Evolutionary conservation across 768 basidiomycete genomes (phyloP), one percentile per base, ranked within the genome.

Genomic region (Panus rudis): DNA sequence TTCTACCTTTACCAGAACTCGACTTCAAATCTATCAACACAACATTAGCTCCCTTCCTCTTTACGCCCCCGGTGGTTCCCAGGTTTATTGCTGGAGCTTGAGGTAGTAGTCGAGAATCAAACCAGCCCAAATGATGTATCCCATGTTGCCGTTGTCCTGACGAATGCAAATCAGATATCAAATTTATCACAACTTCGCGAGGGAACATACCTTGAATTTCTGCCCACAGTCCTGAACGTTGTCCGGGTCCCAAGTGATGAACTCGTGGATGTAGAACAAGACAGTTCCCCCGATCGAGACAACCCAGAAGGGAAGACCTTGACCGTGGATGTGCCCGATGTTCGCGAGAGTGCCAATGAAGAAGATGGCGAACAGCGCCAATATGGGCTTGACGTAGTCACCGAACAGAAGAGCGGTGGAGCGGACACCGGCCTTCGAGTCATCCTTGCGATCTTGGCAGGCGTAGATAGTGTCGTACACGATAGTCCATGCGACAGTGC

Each of bases 361-460:
- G 0, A 54, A 57, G 3, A 70, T 38, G 1, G 73, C 76, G 52
- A 81, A 79, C 26, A 55, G 45, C 10, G 73, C 57, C 27, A 86
- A 70, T 46, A 84, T 65, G 0, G 76, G 70, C 2, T 74, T 68
- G 24, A 84, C 76, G 60, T 71, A 70, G 3, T 67, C 60, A 12
- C 79, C 82, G 54, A 84, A 85, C 12, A 84, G 69, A 33, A 88
- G 72, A 0, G 87, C 85, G 20, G 83, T 88, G 6, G 84, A 88
- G 47, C 79, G 76, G 30, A 88, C 77, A n/a, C 81, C 82, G 43
- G 76, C 78, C 39, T 75, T 71, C 30, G 79, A 60, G 59, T 89
- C 86, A 63, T 88, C 87, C 43, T 70, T 61, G 43, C 81, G 79
- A 60, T 90, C 87, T 66, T 87, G 76, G 57, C 82, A 86, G 14